Percentiles rank a stretch among this genome's conserved stretches.
phyloP scores from a whole-genome alignment of 768 basidiomycete genomes.

The Xerocomus potaroensis region DNA sequence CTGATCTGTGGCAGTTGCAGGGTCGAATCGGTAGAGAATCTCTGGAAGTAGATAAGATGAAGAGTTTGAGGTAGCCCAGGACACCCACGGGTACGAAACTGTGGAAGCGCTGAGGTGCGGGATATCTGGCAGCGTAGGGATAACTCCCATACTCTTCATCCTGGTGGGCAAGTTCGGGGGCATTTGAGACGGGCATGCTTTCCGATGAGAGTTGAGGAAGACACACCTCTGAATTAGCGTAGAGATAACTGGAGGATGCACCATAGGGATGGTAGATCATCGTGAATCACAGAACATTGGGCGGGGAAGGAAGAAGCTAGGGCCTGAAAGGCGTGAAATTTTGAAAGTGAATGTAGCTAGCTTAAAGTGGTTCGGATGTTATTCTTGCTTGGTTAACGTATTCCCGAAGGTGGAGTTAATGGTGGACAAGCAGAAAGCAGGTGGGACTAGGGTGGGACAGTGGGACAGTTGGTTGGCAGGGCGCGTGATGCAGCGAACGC shows the following conservation, averaged over 20 bases:
- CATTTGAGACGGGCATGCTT: too few relatives aligned
- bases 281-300: slow-evolving; percentile 20
- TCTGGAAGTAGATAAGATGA: slow-evolving; percentile 13
- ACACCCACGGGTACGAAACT: slow-evolving; percentile 27
- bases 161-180: too few relatives aligned
- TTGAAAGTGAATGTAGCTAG: too few relatives aligned
- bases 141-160: neutral
- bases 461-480: neutral
- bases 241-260: slow-evolving; percentile 26
- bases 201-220: too few relatives aligned
- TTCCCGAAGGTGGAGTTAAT: neutral
- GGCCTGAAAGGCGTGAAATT: slow-evolving; percentile 1
- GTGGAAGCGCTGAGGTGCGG: slow-evolving; percentile 18
- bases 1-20: slow-evolving; percentile 9
- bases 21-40: slow-evolving; percentile 24
- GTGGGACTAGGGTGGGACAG: neutral
- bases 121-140: neutral
- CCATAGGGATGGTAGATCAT: slow-evolving; percentile 31
- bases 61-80: neutral
- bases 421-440: neutral
- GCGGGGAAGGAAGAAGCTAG: slow-evolving; percentile 1
- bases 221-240: slow-evolving; percentile 17
- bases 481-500: neutral
- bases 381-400: neutral
- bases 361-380: too few relatives aligned